Base-by-base conservation (phyloP, 2,329 filamentous ascomycete species). In the Aureobasidium musti region DNA sequence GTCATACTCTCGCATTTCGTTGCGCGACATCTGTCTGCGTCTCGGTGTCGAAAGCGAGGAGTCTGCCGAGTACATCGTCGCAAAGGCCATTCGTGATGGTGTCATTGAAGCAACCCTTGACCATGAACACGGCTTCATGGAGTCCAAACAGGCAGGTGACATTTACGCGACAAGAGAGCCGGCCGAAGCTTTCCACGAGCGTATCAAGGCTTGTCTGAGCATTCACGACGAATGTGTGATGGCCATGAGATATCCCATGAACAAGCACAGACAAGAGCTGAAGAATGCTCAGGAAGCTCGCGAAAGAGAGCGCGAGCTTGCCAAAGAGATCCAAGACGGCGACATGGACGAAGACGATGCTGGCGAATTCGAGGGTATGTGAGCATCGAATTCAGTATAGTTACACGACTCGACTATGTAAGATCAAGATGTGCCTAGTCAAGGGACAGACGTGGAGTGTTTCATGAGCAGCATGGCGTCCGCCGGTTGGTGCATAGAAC, bases 181-280 rank as follows among this genome's bases (percentile, higher is more conserved):
- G 0, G 93, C 92, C 61, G 94, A 99, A 83, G 93, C 92, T 1
- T 99, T 99, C 85, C 94, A 99, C 78, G 94, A 97, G 76, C 91
- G 95, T 75, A 98, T 99, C 73, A 86, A 88, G 71, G 95, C 95
- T 50, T 97, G 95, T 78, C 84, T 99, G 73, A 87, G 89, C 66
- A 86, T 99, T 70, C 93, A 98, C 75, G 95, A 99, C 74, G 95
- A 99, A 82, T 98, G 94, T 76, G 93, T 99, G 74, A 98, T 97
- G 91, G 94, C 95, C 30, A 99, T 99, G 95, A 88, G 95, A 65
- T 99, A 98, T 81, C 95, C 95, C 2, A 98, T 98, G 94, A 97
- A 99, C 82, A 95, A 98, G 79, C 95, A 99, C 80, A 88, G 95
- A 21, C 84, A 98, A 66, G 95, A 99, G 80, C 85, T 99, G 66